Evolutionary conservation across 768 basidiomycete species (phyloP), one percentile per base, ranked within the genome.

Genomic region (Strobilomyces echinocephalus): DNA sequence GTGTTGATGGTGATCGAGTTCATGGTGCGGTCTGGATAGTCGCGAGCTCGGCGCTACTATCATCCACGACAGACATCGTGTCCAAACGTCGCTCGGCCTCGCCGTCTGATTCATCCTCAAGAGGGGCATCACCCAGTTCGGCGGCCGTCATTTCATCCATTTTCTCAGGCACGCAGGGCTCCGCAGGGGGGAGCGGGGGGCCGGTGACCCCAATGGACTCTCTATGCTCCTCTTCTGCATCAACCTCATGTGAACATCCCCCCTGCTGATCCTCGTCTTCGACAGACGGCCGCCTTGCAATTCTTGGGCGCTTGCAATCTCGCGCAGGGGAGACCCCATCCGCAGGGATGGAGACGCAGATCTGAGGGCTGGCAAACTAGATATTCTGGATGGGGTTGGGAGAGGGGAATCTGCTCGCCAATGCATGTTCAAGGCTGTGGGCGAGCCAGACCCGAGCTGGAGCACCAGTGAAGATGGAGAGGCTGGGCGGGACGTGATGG

Each of bases 171-270:
- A 24, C 30, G 41, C 49, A 15, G 34, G 41, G 30, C 14, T 51
- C 54, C 8, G 41, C 30, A 24, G 51, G 39, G 14, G 8, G 45
- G 40, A 20, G 50, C 39, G 4, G 62, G 52, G 54, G 4, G 45
- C 49, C 39, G 59, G 60, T 2, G 58, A 69, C 6, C 61, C 55
- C 55, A 72, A 52, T 8, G 76, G 70, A 56, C 79, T 79, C 44
- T 79, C 74, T 41, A 67, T 62, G 40, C 77, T 79, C 52, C 73
- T 68, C 58, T 75, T 73, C 46, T 70, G 72, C 63, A 76, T 59
- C 47, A 83, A 62, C 34, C 79, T 73, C 49, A 76, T 69, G 54
- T 79, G 76, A 18, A 85, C 75, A 45, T 79, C 78, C 49, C 81
- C 81, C 28, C 76, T 75, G 49, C 71, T 82, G 53, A 84, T 81